phyloP scores from a whole-genome alignment of 2,329 filamentous ascomycete genomes.

The Colletotrichum eleusines region DNA sequence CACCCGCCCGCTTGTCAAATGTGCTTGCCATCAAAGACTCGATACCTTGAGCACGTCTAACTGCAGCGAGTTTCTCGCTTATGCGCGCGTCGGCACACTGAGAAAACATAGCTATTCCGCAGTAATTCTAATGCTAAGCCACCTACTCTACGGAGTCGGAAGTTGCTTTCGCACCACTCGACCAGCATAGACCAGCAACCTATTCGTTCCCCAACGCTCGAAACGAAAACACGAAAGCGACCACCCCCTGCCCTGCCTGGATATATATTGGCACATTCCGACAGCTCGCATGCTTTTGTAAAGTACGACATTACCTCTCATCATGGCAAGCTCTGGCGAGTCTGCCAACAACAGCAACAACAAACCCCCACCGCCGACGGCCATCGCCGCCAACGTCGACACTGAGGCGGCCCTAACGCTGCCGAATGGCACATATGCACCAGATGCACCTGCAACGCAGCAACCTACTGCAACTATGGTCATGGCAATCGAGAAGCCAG shows the following conservation, averaged over 20 bases:
- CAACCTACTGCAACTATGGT: slow-evolving; percentile 43
- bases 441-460: slow-evolving; percentile 47
- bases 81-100: background rate
- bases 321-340: slow-evolving; percentile 39
- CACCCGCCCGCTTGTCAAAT: background rate
- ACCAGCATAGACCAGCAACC: slow-evolving; percentile 29
- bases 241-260: slow-evolving; percentile 7
- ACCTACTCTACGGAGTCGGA: slow-evolving; percentile 9
- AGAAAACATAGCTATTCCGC: slow-evolving; percentile 10
- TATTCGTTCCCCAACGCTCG: slow-evolving; percentile 24
- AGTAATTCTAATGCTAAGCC: slow-evolving; percentile 17
- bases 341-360: slow-evolving; percentile 15
- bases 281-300: slow-evolving; percentile 34
- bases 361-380: slow-evolving; percentile 21
- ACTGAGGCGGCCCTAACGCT: slow-evolving; percentile 44
- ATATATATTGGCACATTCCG: slow-evolving; percentile 14
- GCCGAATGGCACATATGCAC: slow-evolving; percentile 31
- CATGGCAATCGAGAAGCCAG: slow-evolving; percentile 53
- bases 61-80: background rate
- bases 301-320: slow-evolving; percentile 29
- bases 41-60: background rate
- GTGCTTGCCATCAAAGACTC: background rate
- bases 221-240: slow-evolving; percentile 35
- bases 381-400: slow-evolving; percentile 41
- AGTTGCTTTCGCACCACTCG: slow-evolving; percentile 1